A percentile compares a stretch with the other conserved stretches of the same genome.
Conservation (phyloP, 1,284 basidiomycete species). For the Laetiporus sulphureus region DNA sequence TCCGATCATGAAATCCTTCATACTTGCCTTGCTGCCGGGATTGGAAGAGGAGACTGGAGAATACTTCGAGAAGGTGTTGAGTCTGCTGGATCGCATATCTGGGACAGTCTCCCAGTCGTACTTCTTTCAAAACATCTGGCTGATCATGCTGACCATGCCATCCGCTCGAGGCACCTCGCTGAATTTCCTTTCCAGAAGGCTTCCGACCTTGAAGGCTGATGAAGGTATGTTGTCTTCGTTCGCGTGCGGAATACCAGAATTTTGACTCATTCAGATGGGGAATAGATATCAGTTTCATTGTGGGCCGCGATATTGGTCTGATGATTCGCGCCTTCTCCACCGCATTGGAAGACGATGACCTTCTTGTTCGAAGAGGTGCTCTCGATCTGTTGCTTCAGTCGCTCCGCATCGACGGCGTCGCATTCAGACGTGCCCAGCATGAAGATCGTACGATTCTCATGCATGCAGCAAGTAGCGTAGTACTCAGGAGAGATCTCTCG, state of each 20-base stretch:
- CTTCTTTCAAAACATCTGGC: constrained; percentile 94
- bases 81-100: constrained; percentile 77
- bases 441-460: constrained; percentile 74
- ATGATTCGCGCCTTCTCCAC: constrained; percentile 91
- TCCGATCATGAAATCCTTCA: constrained; percentile 90
- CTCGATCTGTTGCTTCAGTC: constrained; percentile 79
- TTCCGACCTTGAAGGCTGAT: constrained; percentile 62
- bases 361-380: constrained; percentile 77
- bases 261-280: constrained; percentile 11
- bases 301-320: constrained; percentile 84
- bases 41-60: constrained; percentile 95
- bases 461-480: constrained; percentile 74
- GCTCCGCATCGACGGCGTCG: constrained; percentile 65
- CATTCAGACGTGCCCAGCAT: constrained; percentile 56
- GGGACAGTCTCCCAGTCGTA: constrained; percentile 79
- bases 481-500: constrained; percentile 88
- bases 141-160: constrained; percentile 89
- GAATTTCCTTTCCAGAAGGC: constrained; percentile 78
- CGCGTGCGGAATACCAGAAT: constrained; percentile 3
- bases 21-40: constrained; percentile 88
- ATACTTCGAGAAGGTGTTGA: constrained; percentile 92
- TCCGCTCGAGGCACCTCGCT: constrained; percentile 81
- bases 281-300: constrained; percentile 64
- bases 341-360: constrained; percentile 84
- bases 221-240: constrained; percentile 46